A percentile compares a stretch with the other conserved stretches of the same genome.
phyloP scores from a whole-genome alignment of 441 rosid species.

The Sinapis alba region DNA sequence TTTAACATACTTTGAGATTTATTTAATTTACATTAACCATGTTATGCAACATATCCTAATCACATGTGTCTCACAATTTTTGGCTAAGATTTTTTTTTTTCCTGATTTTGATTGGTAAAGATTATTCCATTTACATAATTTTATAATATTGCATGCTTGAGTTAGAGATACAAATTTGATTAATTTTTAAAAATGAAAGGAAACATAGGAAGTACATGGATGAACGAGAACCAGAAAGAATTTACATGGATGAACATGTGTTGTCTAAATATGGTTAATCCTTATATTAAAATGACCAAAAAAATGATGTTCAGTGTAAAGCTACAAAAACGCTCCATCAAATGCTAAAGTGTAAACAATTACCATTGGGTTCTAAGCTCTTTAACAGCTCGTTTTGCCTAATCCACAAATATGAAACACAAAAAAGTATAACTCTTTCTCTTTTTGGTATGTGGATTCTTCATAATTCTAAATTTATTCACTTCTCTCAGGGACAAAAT shows the following conservation, averaged over 20 bases:
- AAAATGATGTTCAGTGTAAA: constrained; percentile 38
- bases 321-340: constrained; percentile 40
- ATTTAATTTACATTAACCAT: neutral
- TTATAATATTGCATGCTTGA: neutral
- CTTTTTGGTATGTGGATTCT: constrained; percentile 88
- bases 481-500: constrained; percentile 79
- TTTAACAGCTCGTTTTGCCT: constrained; percentile 81
- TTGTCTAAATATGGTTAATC: neutral
- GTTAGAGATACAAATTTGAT: too few relatives aligned
- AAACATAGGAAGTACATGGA: too few relatives aligned
- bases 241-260: too few relatives aligned
- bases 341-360: constrained; percentile 38
- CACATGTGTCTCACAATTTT: too few relatives aligned
- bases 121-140: too few relatives aligned
- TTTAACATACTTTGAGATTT: too few relatives aligned
- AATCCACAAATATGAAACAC: constrained; percentile 86
- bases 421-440: constrained; percentile 95
- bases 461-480: constrained; percentile 79
- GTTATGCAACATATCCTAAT: too few relatives aligned
- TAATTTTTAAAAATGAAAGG: neutral
- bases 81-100: neutral
- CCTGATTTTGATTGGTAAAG: too few relatives aligned
- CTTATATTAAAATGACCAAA: constrained; percentile 35
- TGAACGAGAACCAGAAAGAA: neutral
- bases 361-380: constrained; percentile 92